A percentile compares a stretch with the other conserved stretches of the same genome.
Conservation (phyloP, 306 rosid genomes). For the Ceratonia siliqua region DNA sequence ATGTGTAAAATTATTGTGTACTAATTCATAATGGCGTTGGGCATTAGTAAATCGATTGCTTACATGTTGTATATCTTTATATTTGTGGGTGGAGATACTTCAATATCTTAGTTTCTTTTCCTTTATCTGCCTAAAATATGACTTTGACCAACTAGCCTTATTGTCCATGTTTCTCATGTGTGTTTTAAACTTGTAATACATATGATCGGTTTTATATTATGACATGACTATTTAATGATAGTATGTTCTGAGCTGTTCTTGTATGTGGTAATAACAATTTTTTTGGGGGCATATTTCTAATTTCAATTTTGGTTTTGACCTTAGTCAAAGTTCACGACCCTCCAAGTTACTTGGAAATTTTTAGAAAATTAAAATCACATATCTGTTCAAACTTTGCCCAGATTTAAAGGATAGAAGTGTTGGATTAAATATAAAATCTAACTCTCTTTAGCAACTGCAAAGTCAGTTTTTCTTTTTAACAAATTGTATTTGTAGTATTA, state of each 20-base stretch:
- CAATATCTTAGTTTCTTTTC: background rate
- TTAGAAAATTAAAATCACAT: background rate
- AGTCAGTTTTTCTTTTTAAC: background rate
- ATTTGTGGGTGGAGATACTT: background rate
- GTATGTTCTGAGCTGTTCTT: background rate
- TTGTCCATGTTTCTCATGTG: background rate
- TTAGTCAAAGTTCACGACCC: slow-evolving; percentile 5
- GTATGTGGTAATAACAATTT: background rate
- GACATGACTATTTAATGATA: background rate
- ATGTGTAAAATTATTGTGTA: background rate
- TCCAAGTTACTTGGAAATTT: background rate
- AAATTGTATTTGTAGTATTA: background rate
- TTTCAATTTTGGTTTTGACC: background rate
- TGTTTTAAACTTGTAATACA: background rate
- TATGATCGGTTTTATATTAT: background rate
- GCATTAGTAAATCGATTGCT: background rate
- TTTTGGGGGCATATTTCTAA: background rate
- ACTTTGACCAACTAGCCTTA: background rate
- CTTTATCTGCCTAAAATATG: background rate
- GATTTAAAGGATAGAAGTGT: background rate
- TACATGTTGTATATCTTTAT: background rate
- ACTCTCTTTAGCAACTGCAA: background rate
- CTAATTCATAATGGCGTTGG: background rate
- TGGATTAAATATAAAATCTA: background rate
- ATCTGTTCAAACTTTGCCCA: background rate